Conservation (phyloP, 1,284 basidiomycete species). For the Inonotus obliquus region DNA sequence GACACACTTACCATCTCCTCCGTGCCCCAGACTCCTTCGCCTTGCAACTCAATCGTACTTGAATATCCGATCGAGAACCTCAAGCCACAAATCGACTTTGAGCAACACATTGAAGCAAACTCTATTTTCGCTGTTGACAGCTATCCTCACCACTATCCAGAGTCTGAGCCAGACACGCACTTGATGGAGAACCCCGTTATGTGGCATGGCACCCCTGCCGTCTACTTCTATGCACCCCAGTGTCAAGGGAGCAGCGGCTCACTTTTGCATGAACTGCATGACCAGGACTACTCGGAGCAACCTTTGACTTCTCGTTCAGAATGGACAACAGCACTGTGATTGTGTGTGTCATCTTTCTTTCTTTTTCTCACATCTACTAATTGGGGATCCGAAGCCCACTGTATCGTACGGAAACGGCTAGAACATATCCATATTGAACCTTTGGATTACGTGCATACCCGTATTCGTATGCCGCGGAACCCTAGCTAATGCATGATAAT, state of each 20-base stretch:
- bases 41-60: slow-evolving; percentile 35
- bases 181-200: slow-evolving; percentile 17
- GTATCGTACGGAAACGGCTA: no score
- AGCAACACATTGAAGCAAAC: slow-evolving; percentile 38
- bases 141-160: slow-evolving; percentile 33
- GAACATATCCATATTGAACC: no score
- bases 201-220: slow-evolving; percentile 28
- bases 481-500: no score
- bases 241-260: slow-evolving; percentile 39
- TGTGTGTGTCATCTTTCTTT: no score
- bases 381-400: no score
- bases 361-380: no score
- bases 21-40: slow-evolving; percentile 67
- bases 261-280: slow-evolving; percentile 64
- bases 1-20: slow-evolving; percentile 55
- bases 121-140: slow-evolving; percentile 44
- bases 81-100: slow-evolving; percentile 38
- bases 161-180: slow-evolving; percentile 34
- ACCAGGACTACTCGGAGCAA: slow-evolving; percentile 34
- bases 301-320: slow-evolving; percentile 24
- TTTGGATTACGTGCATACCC: no score
- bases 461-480: no score
- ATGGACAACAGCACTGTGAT: no score
- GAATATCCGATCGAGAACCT: slow-evolving; percentile 36
- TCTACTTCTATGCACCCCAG: slow-evolving; percentile 31